Evolutionary conservation across 73 alveolate species (phyloP).

Genomic region (Diophrys sp.): DNA sequence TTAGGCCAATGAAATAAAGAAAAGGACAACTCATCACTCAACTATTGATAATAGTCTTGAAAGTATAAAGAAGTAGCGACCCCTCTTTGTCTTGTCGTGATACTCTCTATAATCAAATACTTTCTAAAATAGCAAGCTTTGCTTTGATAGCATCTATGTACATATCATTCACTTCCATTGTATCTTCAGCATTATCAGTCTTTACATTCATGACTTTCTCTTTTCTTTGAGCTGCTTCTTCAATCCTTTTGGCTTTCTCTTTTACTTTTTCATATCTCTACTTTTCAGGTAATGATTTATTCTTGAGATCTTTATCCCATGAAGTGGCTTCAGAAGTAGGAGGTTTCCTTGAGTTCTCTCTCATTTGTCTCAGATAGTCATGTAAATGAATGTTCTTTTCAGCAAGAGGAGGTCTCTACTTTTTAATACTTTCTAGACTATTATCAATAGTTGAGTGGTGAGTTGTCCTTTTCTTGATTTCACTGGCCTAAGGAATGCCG

Average conservation of each 20-base stretch:
- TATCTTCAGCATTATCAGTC: slow-evolving; percentile 45
- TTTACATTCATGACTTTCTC: slow-evolving; percentile 34
- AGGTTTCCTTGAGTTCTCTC: background rate
- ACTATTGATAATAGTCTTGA: background rate
- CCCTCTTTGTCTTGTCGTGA: too few relatives aligned
- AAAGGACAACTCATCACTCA: slow-evolving; percentile 3
- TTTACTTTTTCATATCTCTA: slow-evolving; percentile 23
- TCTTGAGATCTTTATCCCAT: slow-evolving; percentile 13
- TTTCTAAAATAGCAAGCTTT: slow-evolving; percentile 46
- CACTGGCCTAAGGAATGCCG: too few relatives aligned
- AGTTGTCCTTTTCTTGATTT: too few relatives aligned
- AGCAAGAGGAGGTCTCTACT: background rate
- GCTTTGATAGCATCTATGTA: slow-evolving; percentile 55
- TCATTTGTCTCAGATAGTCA: background rate
- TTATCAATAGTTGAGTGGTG: too few relatives aligned
- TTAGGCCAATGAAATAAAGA: too few relatives aligned
- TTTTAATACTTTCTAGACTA: too few relatives aligned
- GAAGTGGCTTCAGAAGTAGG: background rate
- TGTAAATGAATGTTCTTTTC: background rate
- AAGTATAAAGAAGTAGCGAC: too few relatives aligned
- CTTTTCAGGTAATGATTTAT: slow-evolving; percentile 15
- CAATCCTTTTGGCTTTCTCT: slow-evolving; percentile 41
- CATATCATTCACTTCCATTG: slow-evolving; percentile 60
- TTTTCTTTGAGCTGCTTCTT: slow-evolving; percentile 27
- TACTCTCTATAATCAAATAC: slow-evolving; percentile 14